Evolutionary conservation across 139 green algal species (phyloP).

Genomic region (Picochlorum sp.): DNA sequence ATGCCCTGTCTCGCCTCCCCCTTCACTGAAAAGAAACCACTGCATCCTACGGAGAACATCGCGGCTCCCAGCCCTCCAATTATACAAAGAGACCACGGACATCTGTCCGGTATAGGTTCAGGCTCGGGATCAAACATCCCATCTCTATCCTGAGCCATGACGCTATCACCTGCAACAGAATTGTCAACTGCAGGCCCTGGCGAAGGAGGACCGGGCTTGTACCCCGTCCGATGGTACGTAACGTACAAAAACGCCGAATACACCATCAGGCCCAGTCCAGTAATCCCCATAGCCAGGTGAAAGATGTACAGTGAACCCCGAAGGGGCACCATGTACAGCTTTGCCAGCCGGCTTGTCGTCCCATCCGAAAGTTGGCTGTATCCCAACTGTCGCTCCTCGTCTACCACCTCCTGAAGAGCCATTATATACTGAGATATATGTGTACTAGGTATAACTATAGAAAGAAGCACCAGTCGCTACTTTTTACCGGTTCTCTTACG

Average conservation of each 20-base stretch:
- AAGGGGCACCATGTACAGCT: too few relatives aligned
- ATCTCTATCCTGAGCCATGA: too few relatives aligned
- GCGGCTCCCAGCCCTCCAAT: background rate
- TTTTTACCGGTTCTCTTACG: too few relatives aligned
- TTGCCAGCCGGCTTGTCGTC: too few relatives aligned
- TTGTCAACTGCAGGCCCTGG: background rate
- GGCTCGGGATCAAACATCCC: too few relatives aligned
- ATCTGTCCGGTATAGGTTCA: too few relatives aligned
- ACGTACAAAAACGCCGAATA: background rate
- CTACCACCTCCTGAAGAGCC: too few relatives aligned
- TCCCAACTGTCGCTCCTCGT: too few relatives aligned
- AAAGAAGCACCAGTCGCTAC: too few relatives aligned
- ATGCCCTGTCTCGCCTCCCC: background rate
- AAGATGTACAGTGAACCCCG: background rate
- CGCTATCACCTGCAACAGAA: background rate
- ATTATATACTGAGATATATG: too few relatives aligned
- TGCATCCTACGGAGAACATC: background rate
- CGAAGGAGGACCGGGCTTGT: background rate
- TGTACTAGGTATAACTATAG: too few relatives aligned
- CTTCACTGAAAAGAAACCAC: background rate
- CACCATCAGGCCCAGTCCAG: background rate
- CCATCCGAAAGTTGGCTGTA: too few relatives aligned
- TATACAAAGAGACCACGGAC: slow-evolving; percentile 1
- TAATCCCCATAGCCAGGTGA: background rate
- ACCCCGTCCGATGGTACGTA: background rate